These are phyloP conservation scores for Mortierella sp. DNA, from an alignment of 371 early-diverging fungal species.

Conservation along the genomic window DNA sequence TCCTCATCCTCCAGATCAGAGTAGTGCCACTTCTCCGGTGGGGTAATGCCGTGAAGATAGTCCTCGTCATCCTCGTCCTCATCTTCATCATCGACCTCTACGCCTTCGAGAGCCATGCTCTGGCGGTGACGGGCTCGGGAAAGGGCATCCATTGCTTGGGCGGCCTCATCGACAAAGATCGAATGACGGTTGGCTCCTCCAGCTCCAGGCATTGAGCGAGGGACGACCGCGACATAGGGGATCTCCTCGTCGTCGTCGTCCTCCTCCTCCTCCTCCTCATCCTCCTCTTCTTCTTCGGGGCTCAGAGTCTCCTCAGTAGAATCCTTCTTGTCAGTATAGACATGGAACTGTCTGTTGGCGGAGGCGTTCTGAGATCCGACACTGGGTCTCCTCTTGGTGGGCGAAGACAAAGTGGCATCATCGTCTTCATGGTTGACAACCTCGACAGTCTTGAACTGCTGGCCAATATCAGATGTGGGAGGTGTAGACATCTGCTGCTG, in stretches of 20 bases:
- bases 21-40: conserved; percentile 57
- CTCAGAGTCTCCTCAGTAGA: not conserved
- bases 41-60: conserved; percentile 27
- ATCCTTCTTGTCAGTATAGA: conserved; percentile 6
- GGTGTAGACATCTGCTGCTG: conserved; percentile 24
- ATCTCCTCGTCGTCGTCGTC: conserved; percentile 30
- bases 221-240: conserved; percentile 21
- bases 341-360: conserved; percentile 25
- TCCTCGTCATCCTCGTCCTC: conserved; percentile 36
- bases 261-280: conserved; percentile 19
- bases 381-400: conserved; percentile 23
- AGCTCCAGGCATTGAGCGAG: conserved; percentile 17
- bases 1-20: conserved; percentile 40
- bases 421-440: conserved; percentile 5
- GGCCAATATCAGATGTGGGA: conserved; percentile 7
- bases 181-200: conserved; percentile 38
- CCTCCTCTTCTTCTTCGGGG: conserved; percentile 8
- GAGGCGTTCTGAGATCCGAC: conserved; percentile 21
- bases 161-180: conserved; percentile 53
- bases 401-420: not conserved
- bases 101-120: conserved; percentile 40
- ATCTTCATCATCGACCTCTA: conserved; percentile 27
- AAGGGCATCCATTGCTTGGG: conserved; percentile 52
- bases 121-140: conserved; percentile 49
- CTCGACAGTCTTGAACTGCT: conserved; percentile 1